Evolutionary conservation across 2,329 filamentous ascomycete species (phyloP), one percentile per base, ranked within the genome.

Genomic region (Pleomassaria siparia): DNA sequence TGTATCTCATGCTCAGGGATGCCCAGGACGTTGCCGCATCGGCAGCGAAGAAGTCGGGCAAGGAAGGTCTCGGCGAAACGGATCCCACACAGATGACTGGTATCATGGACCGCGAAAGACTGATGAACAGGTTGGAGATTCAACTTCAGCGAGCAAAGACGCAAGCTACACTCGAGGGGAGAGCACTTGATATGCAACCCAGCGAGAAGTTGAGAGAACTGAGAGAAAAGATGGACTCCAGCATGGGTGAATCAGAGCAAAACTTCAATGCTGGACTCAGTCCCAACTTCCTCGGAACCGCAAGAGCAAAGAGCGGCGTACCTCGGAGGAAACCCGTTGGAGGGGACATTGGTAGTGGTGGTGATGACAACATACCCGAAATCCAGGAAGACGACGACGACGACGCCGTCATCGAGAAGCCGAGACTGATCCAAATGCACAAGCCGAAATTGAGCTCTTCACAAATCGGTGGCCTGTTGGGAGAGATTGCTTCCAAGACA

Each of bases 1-100:
- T 99, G 18, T 99, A 97, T 71, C 86, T 99, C 47, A 99, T 99
- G 94, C 86, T 99, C 55, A 85, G 92, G 51, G 94, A 99, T 72
- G 92, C 94, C 29, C 92, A 97, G 72, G 92, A 99, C 64, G 90
- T 96, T 56, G 92, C 92, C 37, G 91, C 91, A 20, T 91, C 92
- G 3, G 89, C 89, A 61, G 88, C 90, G n/a, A 80, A 83, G 66
- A 84, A 81, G 58, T 69, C 59, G 29, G 76, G 72, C 43, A 75
- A 78, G 58, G 76, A 76, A 32, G 76, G 72, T 46, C 73, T 85
- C 30, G 79, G 71, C 40, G 80, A 84, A 32, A 82, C 81, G 18
- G 87, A 94, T 66, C 84, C 89, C 20, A 77, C 83, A 24, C 87
- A 86, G 46, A 90, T 92, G 86, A 85, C 91, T 67, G 94, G 94